Conservation (phyloP, 2,329 filamentous ascomycete species). For the Hansfordia pulvinata region DNA sequence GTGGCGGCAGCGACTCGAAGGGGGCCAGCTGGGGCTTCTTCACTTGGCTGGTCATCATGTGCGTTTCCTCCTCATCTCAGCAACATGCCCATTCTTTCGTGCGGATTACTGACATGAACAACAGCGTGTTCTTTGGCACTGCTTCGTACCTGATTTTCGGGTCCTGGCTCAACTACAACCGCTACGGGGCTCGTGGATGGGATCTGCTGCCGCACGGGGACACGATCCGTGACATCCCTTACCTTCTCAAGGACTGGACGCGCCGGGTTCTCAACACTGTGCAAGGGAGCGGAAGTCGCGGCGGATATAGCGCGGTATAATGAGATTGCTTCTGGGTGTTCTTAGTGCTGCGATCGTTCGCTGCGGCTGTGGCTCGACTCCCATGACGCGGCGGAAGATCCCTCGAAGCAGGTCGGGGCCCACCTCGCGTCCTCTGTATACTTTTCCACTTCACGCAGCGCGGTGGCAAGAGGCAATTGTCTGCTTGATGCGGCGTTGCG, state of each 20-base stretch:
- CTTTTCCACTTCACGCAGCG: no score
- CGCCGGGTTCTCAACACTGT: constrained; percentile 70
- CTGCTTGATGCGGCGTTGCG: no score
- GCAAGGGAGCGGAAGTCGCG: constrained; percentile 70
- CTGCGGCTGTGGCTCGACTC: no score
- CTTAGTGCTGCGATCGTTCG: no score
- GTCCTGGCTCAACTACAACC: constrained; percentile 97
- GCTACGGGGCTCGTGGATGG: constrained; percentile 89
- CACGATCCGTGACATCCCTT: constrained; percentile 81
- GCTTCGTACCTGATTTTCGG: constrained; percentile 94
- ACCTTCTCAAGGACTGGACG: constrained; percentile 79
- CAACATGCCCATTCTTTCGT: no score
- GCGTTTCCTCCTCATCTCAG: constrained; percentile 26
- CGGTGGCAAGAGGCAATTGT: no score
- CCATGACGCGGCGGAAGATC: no score
- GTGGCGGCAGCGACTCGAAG: constrained; percentile 24
- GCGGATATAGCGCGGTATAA: constrained; percentile 87
- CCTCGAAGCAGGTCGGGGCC: no score
- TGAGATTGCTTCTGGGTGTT: no score
- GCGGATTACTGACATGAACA: constrained; percentile 1
- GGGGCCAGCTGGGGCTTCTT: constrained; percentile 84
- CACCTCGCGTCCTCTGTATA: no score
- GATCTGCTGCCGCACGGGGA: constrained; percentile 89
- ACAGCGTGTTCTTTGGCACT: constrained; percentile 68
- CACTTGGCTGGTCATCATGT: constrained; percentile 94